Percentiles rank a stretch among this genome's conserved stretches.
Conservation (phyloP, 192 early-diverging fungal species). For the Gorgonomyces haynaldii region DNA sequence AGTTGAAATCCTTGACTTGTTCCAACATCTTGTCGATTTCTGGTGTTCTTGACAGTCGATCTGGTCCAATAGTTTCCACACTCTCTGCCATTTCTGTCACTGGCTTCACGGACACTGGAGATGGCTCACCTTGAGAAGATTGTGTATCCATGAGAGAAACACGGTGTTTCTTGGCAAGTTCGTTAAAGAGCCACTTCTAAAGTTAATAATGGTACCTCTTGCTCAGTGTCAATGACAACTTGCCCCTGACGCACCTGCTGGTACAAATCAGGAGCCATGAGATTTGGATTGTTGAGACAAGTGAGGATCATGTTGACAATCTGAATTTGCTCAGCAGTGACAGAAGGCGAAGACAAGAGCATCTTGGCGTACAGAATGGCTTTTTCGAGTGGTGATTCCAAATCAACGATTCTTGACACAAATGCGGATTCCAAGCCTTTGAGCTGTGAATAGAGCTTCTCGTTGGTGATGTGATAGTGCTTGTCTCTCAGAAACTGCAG, state of each 20-base stretch:
- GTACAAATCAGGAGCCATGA: slow-evolving; percentile 42
- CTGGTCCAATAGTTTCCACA: slow-evolving; percentile 3
- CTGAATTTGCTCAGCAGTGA: slow-evolving; percentile 23
- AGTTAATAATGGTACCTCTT: slow-evolving; percentile 21
- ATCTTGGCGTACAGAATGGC: slow-evolving; percentile 30
- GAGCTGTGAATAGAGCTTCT: slow-evolving; percentile 34
- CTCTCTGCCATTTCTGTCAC: neutral
- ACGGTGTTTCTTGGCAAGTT: slow-evolving; percentile 16
- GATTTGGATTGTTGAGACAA: slow-evolving; percentile 31
- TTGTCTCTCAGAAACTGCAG: slow-evolving; percentile 37
- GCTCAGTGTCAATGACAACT: slow-evolving; percentile 40
- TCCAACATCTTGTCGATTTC: slow-evolving; percentile 13
- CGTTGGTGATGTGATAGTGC: slow-evolving; percentile 28
- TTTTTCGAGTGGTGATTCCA: slow-evolving; percentile 45
- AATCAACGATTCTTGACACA: slow-evolving; percentile 30
- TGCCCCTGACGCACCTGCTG: slow-evolving; percentile 35
- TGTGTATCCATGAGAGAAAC: slow-evolving; percentile 11
- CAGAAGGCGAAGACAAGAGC: slow-evolving; percentile 24
- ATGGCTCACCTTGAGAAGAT: neutral
- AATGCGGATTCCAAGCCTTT: slow-evolving; percentile 27
- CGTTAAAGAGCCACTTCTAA: slow-evolving; percentile 42
- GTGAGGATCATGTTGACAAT: slow-evolving; percentile 34
- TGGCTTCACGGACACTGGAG: neutral
- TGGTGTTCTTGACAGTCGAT: slow-evolving; percentile 10
- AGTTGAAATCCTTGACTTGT: slow-evolving; percentile 31